Conservation (phyloP, 2,329 filamentous ascomycete species). For the Fonsecaea pedrosoi region DNA sequence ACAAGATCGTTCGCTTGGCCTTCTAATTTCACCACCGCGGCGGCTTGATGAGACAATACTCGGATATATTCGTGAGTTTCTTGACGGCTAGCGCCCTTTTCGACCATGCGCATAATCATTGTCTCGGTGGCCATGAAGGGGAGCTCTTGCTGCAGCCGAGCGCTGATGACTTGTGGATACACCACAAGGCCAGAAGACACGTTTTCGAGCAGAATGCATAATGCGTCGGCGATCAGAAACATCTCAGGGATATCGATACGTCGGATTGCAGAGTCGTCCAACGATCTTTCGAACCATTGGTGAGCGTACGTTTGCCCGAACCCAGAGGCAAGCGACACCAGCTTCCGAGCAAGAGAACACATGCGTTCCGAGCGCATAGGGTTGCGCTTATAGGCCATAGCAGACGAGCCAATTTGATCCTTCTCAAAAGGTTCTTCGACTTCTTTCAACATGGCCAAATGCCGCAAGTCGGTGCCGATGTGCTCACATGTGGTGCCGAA, state of each 20-base stretch:
- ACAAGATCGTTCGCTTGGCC: conserved; percentile 82
- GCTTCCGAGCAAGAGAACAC: conserved; percentile 64
- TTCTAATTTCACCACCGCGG: conserved; percentile 71
- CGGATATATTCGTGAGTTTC: conserved; percentile 88
- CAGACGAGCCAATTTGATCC: conserved; percentile 74
- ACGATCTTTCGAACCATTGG: conserved; percentile 79
- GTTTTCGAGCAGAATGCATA: conserved; percentile 72
- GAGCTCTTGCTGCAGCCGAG: conserved; percentile 74
- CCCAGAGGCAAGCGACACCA: conserved; percentile 61
- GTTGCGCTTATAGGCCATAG: conserved; percentile 72
- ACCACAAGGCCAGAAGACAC: conserved; percentile 74
- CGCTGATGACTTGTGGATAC: conserved; percentile 75
- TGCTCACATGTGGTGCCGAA: conserved; percentile 80
- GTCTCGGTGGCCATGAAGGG: conserved; percentile 82
- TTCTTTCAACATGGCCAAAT: conserved; percentile 78
- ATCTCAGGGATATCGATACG: conserved; percentile 68
- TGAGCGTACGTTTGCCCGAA: conserved; percentile 71
- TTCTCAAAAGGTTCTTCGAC: conserved; percentile 84
- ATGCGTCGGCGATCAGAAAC: conserved; percentile 72
- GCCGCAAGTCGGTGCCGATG: conserved; percentile 76
- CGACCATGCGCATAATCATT: conserved; percentile 79
- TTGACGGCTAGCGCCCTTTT: conserved; percentile 74
- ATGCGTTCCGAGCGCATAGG: conserved; percentile 65
- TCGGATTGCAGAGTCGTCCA: conserved; percentile 56
- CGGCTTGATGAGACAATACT: conserved; percentile 79